Evolutionary conservation across 176 grass and related monocot species (phyloP).

Genomic region (Avena atlantica): DNA sequence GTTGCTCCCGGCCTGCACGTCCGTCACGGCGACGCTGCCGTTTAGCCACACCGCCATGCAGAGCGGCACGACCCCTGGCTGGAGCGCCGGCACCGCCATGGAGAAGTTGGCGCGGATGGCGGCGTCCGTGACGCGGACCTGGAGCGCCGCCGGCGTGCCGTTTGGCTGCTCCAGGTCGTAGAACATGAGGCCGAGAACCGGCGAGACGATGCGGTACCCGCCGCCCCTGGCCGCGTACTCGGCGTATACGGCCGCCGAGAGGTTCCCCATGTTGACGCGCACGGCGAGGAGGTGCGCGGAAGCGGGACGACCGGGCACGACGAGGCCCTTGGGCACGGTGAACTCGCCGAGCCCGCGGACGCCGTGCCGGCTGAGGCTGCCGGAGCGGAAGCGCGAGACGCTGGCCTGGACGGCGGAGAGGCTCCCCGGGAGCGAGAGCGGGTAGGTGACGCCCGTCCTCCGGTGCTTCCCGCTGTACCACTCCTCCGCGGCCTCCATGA

Average conservation of each 20-base stretch:
- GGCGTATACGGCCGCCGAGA: constrained; percentile 74
- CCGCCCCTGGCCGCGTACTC: constrained; percentile 41
- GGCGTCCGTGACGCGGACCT: constrained; percentile 52
- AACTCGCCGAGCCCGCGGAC: constrained; percentile 60
- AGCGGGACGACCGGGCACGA: constrained; percentile 45
- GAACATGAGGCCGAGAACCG: constrained; percentile 81
- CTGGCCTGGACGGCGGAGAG: constrained; percentile 55
- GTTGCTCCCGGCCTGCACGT: constrained; percentile 55
- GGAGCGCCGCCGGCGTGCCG: constrained; percentile 29
- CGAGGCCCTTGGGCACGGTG: constrained; percentile 61
- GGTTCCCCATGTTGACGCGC: constrained; percentile 69
- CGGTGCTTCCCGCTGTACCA: constrained; percentile 62
- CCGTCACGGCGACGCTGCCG: constrained; percentile 55
- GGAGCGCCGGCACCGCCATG: constrained; percentile 39
- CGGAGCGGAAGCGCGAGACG: constrained; percentile 66
- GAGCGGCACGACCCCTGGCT: constrained; percentile 46
- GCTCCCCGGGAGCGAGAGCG: constrained; percentile 57
- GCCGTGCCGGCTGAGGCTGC: constrained; percentile 70
- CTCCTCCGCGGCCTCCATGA: constrained; percentile 63
- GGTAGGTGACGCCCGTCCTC: constrained; percentile 72
- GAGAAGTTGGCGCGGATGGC: constrained; percentile 90
- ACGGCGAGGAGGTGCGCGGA: constrained; percentile 66
- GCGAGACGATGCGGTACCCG: constrained; percentile 69
- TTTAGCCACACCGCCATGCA: constrained; percentile 65
- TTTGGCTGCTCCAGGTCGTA: constrained; percentile 57